Evolutionary conservation across 371 early-diverging fungal species (phyloP).

Genomic region (Phascolomyces articulosus): DNA sequence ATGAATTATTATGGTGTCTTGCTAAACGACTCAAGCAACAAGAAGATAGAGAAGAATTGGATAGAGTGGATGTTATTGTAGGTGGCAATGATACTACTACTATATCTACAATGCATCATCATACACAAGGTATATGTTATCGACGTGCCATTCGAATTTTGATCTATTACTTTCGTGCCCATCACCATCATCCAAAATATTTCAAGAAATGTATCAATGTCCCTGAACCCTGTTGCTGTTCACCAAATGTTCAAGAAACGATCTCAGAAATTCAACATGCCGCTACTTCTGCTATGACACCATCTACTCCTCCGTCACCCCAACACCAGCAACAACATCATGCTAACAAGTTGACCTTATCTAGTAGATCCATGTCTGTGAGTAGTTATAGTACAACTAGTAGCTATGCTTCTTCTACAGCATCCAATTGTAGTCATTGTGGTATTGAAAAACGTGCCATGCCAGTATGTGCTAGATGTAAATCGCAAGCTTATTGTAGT

Average conservation of each 20-base stretch:
- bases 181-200: conserved; percentile 9
- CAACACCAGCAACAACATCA: too few relatives aligned
- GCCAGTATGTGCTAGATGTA: conserved; percentile 30
- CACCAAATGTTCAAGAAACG: background rate
- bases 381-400: conserved; percentile 2
- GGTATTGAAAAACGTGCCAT: conserved; percentile 21
- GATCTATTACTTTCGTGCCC: conserved; percentile 8
- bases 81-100: too few relatives aligned
- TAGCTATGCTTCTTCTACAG: background rate
- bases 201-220: conserved; percentile 9
- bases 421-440: conserved; percentile 19
- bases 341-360: background rate
- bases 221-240: background rate
- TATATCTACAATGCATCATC: too few relatives aligned
- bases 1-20: conserved; percentile 8
- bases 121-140: conserved; percentile 3
- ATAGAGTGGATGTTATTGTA: too few relatives aligned
- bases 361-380: conserved; percentile 1
- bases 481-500: conserved; percentile 26
- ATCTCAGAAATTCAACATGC: background rate
- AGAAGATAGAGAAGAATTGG: background rate
- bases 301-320: background rate
- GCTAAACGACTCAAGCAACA: conserved; percentile 9
- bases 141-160: conserved; percentile 13
- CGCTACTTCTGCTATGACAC: background rate